A percentile compares a stretch with the other conserved stretches of the same genome.
These are phyloP conservation scores for Linaria vulgaris DNA, from an alignment of 257 asterid species.

Conservation along the genomic window DNA sequence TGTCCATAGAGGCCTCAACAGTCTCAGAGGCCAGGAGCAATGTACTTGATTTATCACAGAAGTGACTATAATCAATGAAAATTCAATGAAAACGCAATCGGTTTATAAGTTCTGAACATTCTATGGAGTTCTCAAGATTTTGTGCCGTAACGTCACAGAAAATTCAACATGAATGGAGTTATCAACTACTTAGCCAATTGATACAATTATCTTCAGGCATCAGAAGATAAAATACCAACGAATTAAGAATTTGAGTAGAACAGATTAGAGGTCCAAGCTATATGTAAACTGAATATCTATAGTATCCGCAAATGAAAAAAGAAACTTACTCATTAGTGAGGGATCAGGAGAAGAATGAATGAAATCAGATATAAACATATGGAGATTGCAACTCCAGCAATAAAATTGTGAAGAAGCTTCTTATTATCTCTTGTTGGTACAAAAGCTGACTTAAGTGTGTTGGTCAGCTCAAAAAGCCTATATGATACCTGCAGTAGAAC, in stretches of 20 bases:
- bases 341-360: conserved; percentile 69
- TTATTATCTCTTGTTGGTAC: conserved; percentile 73
- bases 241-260: background rate
- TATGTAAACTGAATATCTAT: background rate
- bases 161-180: background rate
- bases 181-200: background rate
- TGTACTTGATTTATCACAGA: too few species aligned
- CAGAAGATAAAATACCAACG: background rate
- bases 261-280: background rate
- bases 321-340: conserved; percentile 52
- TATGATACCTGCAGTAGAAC: conserved; percentile 61
- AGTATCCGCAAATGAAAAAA: background rate
- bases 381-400: conserved; percentile 60
- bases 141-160: background rate
- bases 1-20: too few species aligned
- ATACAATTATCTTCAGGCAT: background rate
- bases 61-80: too few species aligned
- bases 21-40: too few species aligned
- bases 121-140: too few species aligned
- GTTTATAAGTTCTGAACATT: too few species aligned
- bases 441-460: conserved; percentile 74
- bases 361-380: conserved; percentile 58
- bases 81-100: too few species aligned
- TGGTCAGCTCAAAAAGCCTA: conserved; percentile 88
- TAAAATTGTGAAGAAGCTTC: conserved; percentile 59